phyloP scores from a whole-genome alignment of 1,139 yeast genomes.

The Kurtzmaniella quercitrusa region DNA sequence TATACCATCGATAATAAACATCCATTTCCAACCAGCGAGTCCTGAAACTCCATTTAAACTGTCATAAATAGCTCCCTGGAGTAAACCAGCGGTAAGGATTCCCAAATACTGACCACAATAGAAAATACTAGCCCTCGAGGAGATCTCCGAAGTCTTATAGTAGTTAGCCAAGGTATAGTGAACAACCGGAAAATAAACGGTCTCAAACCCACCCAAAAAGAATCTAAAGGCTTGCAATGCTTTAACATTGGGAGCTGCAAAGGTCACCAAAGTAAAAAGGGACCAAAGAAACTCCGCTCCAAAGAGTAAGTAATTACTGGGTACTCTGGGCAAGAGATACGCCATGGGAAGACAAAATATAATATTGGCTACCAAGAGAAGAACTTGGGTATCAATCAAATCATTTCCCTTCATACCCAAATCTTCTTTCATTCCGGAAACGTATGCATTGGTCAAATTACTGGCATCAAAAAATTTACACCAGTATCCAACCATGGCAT shows the following conservation, averaged over 20 bases:
- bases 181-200: constrained; percentile 20
- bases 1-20: constrained; percentile 26
- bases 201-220: constrained; percentile 24
- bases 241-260: constrained; percentile 14
- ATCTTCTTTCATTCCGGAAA: constrained; percentile 23
- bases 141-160: constrained; percentile 24
- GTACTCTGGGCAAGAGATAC: constrained; percentile 17
- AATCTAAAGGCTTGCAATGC: constrained; percentile 25
- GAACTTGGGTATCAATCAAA: constrained; percentile 24
- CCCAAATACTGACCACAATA: constrained; percentile 29
- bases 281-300: constrained; percentile 23
- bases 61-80: constrained; percentile 22
- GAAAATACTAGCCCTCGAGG: constrained; percentile 23
- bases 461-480: constrained; percentile 19
- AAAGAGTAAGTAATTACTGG: constrained; percentile 21
- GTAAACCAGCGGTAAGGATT: constrained; percentile 23
- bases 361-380: constrained; percentile 22
- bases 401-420: constrained; percentile 27
- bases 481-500: constrained; percentile 25
- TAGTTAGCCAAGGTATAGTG: constrained; percentile 21
- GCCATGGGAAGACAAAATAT: constrained; percentile 23
- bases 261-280: constrained; percentile 19
- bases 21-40: constrained; percentile 27
- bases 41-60: constrained; percentile 14
- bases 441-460: constrained; percentile 26